phyloP scores from a whole-genome alignment of 768 basidiomycete species.

The Russula ochroleuca region DNA sequence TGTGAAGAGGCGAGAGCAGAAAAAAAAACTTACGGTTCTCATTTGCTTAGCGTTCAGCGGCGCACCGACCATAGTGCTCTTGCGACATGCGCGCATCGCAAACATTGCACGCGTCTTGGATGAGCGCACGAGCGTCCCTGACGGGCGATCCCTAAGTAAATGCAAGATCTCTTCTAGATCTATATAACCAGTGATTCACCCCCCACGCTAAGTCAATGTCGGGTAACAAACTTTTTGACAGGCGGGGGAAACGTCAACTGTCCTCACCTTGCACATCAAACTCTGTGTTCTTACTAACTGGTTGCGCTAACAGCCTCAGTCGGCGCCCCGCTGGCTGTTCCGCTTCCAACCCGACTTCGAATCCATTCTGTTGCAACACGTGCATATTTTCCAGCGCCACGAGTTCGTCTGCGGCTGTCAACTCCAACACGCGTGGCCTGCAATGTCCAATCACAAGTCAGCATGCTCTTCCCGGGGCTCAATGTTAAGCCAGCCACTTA shows the following conservation, averaged over 20 bases:
- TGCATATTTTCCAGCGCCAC: constrained; percentile 82
- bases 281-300: constrained; percentile 84
- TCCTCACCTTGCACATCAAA: constrained; percentile 80
- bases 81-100: constrained; percentile 91
- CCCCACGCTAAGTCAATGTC: constrained; percentile 1
- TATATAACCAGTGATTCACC: constrained; percentile 32
- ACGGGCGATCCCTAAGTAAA: constrained; percentile 70
- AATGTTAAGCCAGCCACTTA: constrained; percentile 36
- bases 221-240: not conserved
- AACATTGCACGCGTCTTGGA: constrained; percentile 95
- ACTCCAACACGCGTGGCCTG: constrained; percentile 72
- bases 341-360: constrained; percentile 66
- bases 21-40: constrained; percentile 46
- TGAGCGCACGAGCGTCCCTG: constrained; percentile 83
- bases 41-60: constrained; percentile 75
- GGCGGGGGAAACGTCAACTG: not conserved
- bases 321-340: constrained; percentile 39
- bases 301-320: constrained; percentile 73
- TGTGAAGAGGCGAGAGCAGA: not conserved
- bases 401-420: constrained; percentile 88
- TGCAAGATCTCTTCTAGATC: constrained; percentile 93
- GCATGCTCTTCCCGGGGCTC: not conserved
- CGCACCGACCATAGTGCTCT: constrained; percentile 95
- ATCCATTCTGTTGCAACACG: constrained; percentile 82
- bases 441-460: constrained; percentile 1